These are phyloP conservation scores for Friedmanniomyces endolithicus DNA, from an alignment of 495 filamentous ascomycete species.

Conservation along the genomic window DNA sequence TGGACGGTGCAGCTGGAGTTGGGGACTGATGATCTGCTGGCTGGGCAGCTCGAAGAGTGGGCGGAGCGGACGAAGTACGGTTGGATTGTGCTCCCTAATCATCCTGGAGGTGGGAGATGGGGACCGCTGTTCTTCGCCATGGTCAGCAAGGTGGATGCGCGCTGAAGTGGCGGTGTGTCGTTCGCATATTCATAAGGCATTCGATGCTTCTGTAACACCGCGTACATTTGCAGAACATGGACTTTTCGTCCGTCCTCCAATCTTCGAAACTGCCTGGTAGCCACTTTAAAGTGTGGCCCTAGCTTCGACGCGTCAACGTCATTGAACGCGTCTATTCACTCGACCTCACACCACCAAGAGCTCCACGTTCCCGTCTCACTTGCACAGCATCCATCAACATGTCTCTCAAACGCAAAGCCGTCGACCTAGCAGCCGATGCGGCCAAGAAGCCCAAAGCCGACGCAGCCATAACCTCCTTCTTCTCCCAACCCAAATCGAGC, in stretches of 20 bases:
- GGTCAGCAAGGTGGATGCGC: constrained; percentile 3
- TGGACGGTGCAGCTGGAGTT: constrained; percentile 12
- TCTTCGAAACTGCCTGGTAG: too few relatives aligned
- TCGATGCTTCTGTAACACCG: too few relatives aligned
- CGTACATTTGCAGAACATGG: too few relatives aligned
- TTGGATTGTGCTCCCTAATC: constrained; percentile 16
- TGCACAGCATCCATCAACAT: constrained; percentile 13
- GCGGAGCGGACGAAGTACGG: constrained; percentile 14
- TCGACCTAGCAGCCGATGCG: constrained; percentile 33
- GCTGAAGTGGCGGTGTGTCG: too few relatives aligned
- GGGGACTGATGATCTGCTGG: background rate
- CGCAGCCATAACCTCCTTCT: constrained; percentile 54
- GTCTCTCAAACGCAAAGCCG: constrained; percentile 59
- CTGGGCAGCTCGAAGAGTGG: constrained; percentile 4
- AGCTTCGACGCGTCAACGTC: background rate
- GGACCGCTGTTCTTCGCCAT: constrained; percentile 12
- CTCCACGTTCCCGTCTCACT: background rate
- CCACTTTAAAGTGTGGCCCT: background rate
- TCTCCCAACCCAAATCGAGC: constrained; percentile 40
- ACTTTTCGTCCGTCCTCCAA: too few relatives aligned
- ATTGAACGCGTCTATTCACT: background rate
- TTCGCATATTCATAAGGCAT: too few relatives aligned
- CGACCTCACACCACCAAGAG: background rate
- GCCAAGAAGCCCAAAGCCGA: constrained; percentile 65
- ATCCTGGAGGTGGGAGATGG: constrained; percentile 9